Base-by-base conservation (phyloP, 208 protist genomes). In the Herpetomonas samuelpessoai region DNA sequence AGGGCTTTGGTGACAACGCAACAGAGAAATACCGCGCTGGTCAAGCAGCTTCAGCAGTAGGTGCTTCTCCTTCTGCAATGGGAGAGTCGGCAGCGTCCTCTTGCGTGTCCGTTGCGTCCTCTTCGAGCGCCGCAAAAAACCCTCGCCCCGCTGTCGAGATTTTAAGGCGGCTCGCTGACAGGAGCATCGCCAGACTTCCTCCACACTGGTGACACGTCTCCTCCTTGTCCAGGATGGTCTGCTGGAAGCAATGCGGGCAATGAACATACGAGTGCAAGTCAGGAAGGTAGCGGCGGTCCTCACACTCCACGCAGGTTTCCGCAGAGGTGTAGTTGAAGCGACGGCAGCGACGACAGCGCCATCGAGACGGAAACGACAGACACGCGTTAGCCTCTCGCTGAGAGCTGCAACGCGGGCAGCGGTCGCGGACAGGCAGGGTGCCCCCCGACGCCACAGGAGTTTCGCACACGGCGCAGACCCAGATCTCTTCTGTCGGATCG, bases 391-490 rank as follows among this genome's bases (percentile, higher is more conserved):
- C 30, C 10, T 58, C 56, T 7, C 85, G 66, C 27, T 64, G 56
- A 1, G 71, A 38, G 25, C 45, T 48, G 62, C 88, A 95, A 26
- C 62, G 69, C 7, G 85, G 79, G 57, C 88, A 95, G 24, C 78
- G 64, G 12, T 21, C 62, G 3, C 68, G 55, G 14, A 81, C 74
- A 1, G 72, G 76, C 14, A 87, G 29, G n/a, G 75, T 80, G 6
- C 80, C 81, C 12, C 85, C 85, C 1, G 81, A 86, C 35, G 69
- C 66, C 14, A 92, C 80, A 1, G 68, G 49, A 1, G 76, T 83
- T 25, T 71, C 68, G 65, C 88, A 95, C n/a, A 95, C 50, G 35
- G 82, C 78, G 61, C 88, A 95, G 27, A 92, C 50, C 88, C 88
- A 95, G 58, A 72, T 77, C 29, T 84, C 68, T 50, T 81, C 77